Percentiles rank a stretch among this genome's conserved stretches.
These are phyloP conservation scores for Sphagnum magellanicum DNA, from an alignment of 228 moss, liverwort and hornwort genomes.

Conservation along the genomic window DNA sequence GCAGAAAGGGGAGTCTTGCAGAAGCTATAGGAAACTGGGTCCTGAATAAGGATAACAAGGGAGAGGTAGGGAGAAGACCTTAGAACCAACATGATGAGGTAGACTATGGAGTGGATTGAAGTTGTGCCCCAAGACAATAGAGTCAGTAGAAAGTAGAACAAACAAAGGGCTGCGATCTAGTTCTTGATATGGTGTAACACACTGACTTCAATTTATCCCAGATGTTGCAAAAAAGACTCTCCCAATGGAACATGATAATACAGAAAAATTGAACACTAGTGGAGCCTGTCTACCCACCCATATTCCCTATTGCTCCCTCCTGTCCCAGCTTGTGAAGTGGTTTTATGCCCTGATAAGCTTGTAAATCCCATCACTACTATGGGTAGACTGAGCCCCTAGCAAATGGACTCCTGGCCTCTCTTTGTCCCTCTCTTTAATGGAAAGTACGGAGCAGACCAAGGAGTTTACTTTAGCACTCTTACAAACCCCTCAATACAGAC, in stretches of 20 bases:
- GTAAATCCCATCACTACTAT: slow-evolving; percentile 18
- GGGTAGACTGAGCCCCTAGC: slow-evolving; percentile 22
- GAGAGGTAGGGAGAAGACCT: too few species aligned
- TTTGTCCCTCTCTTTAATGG: slow-evolving; percentile 10
- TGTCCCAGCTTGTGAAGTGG: slow-evolving; percentile 12
- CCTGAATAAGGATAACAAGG: too few species aligned
- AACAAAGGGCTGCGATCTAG: too few species aligned
- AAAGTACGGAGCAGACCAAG: slow-evolving; percentile 22
- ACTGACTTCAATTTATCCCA: too few species aligned
- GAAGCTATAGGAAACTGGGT: too few species aligned
- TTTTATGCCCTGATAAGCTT: slow-evolving; percentile 32
- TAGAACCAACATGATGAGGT: too few species aligned
- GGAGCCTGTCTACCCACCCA: slow-evolving; percentile 33
- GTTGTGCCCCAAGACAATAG: too few species aligned
- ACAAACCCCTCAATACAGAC: slow-evolving; percentile 20
- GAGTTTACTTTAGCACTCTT: slow-evolving; percentile 13
- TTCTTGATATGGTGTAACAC: too few species aligned
- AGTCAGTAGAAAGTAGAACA: too few species aligned
- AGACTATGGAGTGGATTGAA: too few species aligned
- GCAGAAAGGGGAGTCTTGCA: too few species aligned
- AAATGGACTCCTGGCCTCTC: slow-evolving; percentile 9
- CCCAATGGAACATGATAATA: slow-evolving; percentile 40
- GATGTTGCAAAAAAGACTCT: not conserved
- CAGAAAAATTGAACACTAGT: slow-evolving; percentile 59
- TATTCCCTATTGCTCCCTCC: slow-evolving; percentile 20